Percentiles rank a stretch among this genome's conserved stretches.
Evolutionary conservation across 768 basidiomycete species (phyloP).

Genomic region (Basidioascus undulatus): DNA sequence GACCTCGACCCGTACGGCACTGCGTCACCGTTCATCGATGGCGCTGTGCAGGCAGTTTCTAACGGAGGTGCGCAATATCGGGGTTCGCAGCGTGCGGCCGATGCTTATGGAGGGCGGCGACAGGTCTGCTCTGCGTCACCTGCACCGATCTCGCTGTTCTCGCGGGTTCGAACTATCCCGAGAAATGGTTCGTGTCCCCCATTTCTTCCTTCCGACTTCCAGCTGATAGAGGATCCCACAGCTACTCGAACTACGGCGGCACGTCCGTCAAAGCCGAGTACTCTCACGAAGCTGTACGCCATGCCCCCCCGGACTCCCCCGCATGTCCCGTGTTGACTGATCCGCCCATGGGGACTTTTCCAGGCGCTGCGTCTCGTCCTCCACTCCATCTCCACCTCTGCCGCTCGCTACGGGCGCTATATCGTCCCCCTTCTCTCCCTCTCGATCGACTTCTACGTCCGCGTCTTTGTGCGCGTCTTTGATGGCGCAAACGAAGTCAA

Average conservation of each 20-base stretch:
- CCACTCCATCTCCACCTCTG: slow-evolving; percentile 58
- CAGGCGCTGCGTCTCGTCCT: slow-evolving; percentile 82
- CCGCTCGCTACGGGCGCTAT: slow-evolving; percentile 73
- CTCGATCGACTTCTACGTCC: slow-evolving; percentile 92
- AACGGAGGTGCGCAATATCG: slow-evolving; percentile 70
- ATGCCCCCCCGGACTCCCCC: no score
- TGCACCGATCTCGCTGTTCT: slow-evolving; percentile 90
- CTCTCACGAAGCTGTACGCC: slow-evolving; percentile 66
- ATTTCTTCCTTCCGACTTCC: neutral
- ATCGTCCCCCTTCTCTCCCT: slow-evolving; percentile 72
- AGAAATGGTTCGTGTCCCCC: slow-evolving; percentile 51
- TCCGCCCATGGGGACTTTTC: neutral
- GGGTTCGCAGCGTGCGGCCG: no score
- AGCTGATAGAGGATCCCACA: slow-evolving; percentile 21
- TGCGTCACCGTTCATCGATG: slow-evolving; percentile 88
- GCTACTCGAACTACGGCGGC: slow-evolving; percentile 89
- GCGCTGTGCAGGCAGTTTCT: slow-evolving; percentile 63
- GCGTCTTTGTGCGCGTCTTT: slow-evolving; percentile 60
- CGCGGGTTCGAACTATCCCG: slow-evolving; percentile 79
- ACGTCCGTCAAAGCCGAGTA: slow-evolving; percentile 77
- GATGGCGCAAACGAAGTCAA: slow-evolving; percentile 64
- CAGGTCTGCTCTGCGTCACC: slow-evolving; percentile 78
- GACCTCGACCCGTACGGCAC: slow-evolving; percentile 97
- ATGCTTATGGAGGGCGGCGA: neutral
- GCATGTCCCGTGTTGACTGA: neutral